These are phyloP conservation scores for Tremella yokohamensis DNA, from an alignment of 768 basidiomycete genomes.

Conservation along the genomic window DNA sequence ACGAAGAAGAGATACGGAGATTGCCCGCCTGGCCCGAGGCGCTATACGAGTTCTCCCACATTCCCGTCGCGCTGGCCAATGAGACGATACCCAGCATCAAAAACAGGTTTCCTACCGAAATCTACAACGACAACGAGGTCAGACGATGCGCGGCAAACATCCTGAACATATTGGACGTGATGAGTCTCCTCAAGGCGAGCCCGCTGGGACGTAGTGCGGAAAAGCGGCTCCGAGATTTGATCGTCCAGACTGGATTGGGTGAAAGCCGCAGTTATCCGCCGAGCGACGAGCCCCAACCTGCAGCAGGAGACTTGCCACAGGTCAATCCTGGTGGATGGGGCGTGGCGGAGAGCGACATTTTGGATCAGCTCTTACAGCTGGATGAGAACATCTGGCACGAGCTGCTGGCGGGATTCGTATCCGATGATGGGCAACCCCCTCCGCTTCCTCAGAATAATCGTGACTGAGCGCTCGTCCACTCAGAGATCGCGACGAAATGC, in stretches of 20 bases:
- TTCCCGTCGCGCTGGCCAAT: too few species aligned
- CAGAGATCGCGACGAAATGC: too few species aligned
- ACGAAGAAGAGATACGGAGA: conserved; percentile 8
- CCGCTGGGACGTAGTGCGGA: conserved; percentile 12
- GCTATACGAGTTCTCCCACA: background rate
- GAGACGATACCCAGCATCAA: background rate
- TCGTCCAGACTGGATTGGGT: conserved; percentile 15
- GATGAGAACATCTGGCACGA: background rate
- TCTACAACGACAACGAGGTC: conserved; percentile 10
- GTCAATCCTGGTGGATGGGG: background rate
- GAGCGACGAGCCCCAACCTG: background rate
- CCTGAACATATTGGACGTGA: conserved; percentile 18
- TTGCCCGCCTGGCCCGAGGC: conserved; percentile 11
- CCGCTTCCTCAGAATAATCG: too few species aligned
- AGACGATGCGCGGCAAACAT: conserved; percentile 24
- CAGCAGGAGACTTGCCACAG: background rate
- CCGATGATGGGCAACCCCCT: too few species aligned
- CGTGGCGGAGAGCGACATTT: background rate
- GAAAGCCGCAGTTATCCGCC: background rate
- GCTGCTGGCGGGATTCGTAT: background rate
- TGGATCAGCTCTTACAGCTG: background rate
- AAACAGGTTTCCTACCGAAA: background rate
- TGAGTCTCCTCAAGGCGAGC: conserved; percentile 14
- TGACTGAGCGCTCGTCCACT: too few species aligned
- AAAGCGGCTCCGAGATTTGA: conserved; percentile 10